These are phyloP conservation scores for Lecanoromycetidae sp. DNA, from an alignment of 2,329 filamentous ascomycete genomes.

Conservation along the genomic window DNA sequence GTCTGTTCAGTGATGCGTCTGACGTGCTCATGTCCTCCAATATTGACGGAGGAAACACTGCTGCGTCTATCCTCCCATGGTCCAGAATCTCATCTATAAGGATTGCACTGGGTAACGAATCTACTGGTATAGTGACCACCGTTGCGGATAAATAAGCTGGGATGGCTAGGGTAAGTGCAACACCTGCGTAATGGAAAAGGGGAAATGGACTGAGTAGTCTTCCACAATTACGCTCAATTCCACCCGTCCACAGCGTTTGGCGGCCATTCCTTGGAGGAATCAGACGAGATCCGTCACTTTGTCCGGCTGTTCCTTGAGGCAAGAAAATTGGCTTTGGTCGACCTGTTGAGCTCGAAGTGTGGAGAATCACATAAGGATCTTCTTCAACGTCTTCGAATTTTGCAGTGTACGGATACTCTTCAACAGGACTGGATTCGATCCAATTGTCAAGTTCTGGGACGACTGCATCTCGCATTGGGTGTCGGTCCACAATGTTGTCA, in stretches of 20 bases:
- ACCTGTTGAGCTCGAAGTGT: background rate
- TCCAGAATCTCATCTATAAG: background rate
- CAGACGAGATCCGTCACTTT: background rate
- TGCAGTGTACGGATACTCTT: background rate
- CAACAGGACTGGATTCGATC: background rate
- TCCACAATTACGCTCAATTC: background rate
- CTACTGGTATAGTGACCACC: background rate
- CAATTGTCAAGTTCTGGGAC: slow-evolving; percentile 14
- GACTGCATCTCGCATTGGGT: background rate
- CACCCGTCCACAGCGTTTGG: background rate
- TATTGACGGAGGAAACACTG: background rate
- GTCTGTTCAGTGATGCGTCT: background rate
- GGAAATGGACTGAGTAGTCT: background rate
- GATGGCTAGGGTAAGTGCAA: background rate
- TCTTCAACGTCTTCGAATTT: background rate
- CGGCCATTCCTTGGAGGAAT: background rate
- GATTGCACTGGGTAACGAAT: background rate
- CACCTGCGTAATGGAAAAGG: background rate
- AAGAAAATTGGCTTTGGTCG: background rate
- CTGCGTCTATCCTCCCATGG: background rate
- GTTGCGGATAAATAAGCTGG: background rate
- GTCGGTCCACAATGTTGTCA: slow-evolving; percentile 18
- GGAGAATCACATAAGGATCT: background rate
- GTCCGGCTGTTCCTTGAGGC: background rate
- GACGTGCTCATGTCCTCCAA: background rate